Evolutionary conservation across 495 filamentous ascomycete genomes (phyloP).

Genomic region (Tetracladium marchalianum): DNA sequence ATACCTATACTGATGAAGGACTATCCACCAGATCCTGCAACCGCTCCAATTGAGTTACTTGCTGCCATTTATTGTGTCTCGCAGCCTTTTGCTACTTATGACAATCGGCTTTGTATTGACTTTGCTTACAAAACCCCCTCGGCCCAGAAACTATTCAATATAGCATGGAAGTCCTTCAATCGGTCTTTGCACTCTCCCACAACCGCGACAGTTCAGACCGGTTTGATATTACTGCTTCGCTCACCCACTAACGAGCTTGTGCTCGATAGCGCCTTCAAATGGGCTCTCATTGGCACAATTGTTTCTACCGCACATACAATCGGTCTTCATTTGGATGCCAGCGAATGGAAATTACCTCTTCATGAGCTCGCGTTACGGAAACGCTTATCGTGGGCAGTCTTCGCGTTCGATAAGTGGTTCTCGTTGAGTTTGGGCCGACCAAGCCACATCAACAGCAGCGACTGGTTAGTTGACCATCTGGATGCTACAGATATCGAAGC

Average conservation of each 20-base stretch:
- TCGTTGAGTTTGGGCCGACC: conserved; percentile 9
- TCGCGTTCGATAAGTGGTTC: conserved; percentile 9
- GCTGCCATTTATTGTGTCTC: not conserved
- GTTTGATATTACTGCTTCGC: not conserved
- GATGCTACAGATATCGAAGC: not conserved
- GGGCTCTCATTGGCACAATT: not conserved
- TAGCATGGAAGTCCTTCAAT: not conserved
- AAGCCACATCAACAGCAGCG: not conserved
- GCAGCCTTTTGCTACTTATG: not conserved
- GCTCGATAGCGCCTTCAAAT: not conserved
- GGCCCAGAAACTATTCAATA: not conserved
- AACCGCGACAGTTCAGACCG: not conserved
- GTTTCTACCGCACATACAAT: conserved; percentile 6
- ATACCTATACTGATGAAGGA: not conserved
- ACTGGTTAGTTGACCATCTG: not conserved
- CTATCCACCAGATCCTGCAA: not conserved
- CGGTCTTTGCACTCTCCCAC: not conserved
- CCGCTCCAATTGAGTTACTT: not conserved
- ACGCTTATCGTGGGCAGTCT: conserved; percentile 10
- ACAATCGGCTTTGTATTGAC: not conserved
- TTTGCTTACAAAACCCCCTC: not conserved
- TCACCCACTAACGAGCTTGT: not conserved
- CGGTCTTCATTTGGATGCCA: conserved; percentile 7
- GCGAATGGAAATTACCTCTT: conserved; percentile 5
- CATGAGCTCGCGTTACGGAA: conserved; percentile 6